These are phyloP conservation scores for Phenoliferia sp. DNA, from an alignment of 1,284 basidiomycete genomes.

Conservation along the genomic window DNA sequence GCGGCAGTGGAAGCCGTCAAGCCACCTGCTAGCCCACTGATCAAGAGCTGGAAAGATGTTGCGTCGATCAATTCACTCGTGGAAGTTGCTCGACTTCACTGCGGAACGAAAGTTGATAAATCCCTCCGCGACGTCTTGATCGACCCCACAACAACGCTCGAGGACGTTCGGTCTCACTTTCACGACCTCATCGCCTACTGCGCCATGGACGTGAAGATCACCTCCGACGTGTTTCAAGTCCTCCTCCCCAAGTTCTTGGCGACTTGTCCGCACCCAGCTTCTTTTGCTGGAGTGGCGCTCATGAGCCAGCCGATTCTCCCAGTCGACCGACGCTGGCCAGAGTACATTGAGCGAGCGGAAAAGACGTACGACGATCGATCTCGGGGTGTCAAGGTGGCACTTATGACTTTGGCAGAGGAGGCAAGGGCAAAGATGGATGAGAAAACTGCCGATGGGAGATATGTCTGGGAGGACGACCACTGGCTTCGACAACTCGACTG, in stretches of 20 bases:
- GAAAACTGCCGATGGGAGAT: slow-evolving; percentile 38
- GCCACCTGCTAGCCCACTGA: slow-evolving; percentile 1
- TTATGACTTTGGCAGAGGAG: slow-evolving; percentile 62
- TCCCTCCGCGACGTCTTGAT: slow-evolving; percentile 68
- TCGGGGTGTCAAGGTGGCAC: slow-evolving; percentile 62
- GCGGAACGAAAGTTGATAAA: slow-evolving; percentile 76
- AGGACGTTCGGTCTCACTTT: slow-evolving; percentile 63
- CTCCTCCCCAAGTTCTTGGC: slow-evolving; percentile 79
- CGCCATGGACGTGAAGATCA: slow-evolving; percentile 75
- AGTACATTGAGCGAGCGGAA: slow-evolving; percentile 75
- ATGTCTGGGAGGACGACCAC: slow-evolving; percentile 65
- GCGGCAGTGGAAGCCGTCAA: background rate
- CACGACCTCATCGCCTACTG: slow-evolving; percentile 83
- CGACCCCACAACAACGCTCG: slow-evolving; percentile 55
- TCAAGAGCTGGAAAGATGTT: slow-evolving; percentile 81
- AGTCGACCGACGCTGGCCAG: slow-evolving; percentile 83
- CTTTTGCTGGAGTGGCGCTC: slow-evolving; percentile 82
- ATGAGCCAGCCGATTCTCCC: slow-evolving; percentile 92
- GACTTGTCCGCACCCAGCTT: slow-evolving; percentile 87
- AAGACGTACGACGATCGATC: slow-evolving; percentile 70
- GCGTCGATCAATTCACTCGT: slow-evolving; percentile 88
- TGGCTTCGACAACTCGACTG: slow-evolving; percentile 94
- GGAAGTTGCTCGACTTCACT: slow-evolving; percentile 88
- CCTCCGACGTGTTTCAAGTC: slow-evolving; percentile 72
- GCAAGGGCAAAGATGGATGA: slow-evolving; percentile 50